Conservation (phyloP, 768 basidiomycete species). For the Infundibulicybe gibba region DNA sequence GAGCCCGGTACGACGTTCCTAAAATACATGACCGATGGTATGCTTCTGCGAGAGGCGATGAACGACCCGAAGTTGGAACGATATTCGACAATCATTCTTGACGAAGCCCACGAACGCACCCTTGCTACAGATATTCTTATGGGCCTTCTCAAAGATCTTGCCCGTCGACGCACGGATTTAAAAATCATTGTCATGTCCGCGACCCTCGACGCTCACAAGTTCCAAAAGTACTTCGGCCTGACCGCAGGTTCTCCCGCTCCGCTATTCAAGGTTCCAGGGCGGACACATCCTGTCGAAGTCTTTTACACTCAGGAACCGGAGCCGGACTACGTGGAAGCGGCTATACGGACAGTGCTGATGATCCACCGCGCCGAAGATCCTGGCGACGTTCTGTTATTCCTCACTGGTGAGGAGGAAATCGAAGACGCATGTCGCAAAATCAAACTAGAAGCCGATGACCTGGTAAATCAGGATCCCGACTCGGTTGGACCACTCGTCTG, state of each 20-base stretch:
- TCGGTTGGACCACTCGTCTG: slow-evolving; percentile 85
- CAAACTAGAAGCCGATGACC: slow-evolving; percentile 84
- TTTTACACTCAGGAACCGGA: slow-evolving; percentile 93
- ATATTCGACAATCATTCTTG: slow-evolving; percentile 97
- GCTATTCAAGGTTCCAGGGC: slow-evolving; percentile 86
- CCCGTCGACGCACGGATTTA: slow-evolving; percentile 77
- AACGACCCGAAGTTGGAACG: slow-evolving; percentile 85
- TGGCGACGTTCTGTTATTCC: slow-evolving; percentile 90
- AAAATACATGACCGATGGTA: slow-evolving; percentile 99
- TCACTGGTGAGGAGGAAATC: slow-evolving; percentile 98
- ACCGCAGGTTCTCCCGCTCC: slow-evolving; percentile 51
- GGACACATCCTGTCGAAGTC: slow-evolving; percentile 94
- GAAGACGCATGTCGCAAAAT: slow-evolving; percentile 96
- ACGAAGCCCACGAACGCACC: slow-evolving; percentile 98
- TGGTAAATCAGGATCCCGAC: slow-evolving; percentile 65
- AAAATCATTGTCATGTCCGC: slow-evolving; percentile 99
- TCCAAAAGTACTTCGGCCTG: slow-evolving; percentile 88
- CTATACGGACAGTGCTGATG: slow-evolving; percentile 94
- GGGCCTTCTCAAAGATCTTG: slow-evolving; percentile 88
- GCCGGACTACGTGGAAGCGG: slow-evolving; percentile 95
- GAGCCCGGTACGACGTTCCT: slow-evolving; percentile 87
- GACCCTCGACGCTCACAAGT: slow-evolving; percentile 94
- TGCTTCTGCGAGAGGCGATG: slow-evolving; percentile 98
- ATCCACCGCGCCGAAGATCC: slow-evolving; percentile 94
- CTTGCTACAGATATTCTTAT: slow-evolving; percentile 98